Base-by-base conservation (phyloP, 805 yeast genomes). In the Kuraishia piskuri region DNA sequence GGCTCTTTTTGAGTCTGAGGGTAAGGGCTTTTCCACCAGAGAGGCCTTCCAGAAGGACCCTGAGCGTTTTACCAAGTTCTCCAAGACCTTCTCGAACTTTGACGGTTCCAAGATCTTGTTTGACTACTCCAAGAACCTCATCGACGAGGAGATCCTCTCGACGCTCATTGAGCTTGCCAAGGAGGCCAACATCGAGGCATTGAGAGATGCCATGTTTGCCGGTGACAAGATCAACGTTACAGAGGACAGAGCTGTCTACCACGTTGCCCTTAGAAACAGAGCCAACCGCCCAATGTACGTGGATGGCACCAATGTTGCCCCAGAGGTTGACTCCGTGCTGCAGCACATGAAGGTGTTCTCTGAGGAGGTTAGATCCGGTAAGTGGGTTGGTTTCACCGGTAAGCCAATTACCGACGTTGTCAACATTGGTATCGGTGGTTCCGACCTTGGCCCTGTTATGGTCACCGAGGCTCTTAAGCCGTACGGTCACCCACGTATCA, bases 381-480 rank as follows among this genome's bases (percentile, higher is more conserved):
- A 75, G 60, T 92, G 98, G 97, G 90, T 82, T 64, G 99, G 99
- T 69, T 92, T 88, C 81, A 85, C 97, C 61, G 98, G 98, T 62
- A 90, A 90, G 80, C 74, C 77, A 63, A 92, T 94, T 74, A 88
- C 94, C 63, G 96, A 90, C 66, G 84, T 94, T 54, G 98, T 94
- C 66, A 94, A 94, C 80, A 89, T 94, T 64, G 99, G 99, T 73
- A 94, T 94, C 68, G 99, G 99, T 69, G 99, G 99, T 63, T 90
- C 97, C 25, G 99, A 94, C 73, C 80, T 94, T 64, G 99, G 99
- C 64, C 99, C 99, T 49, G 98, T 94, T 53, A 94, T 94, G 99
- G 98, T 94, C 63, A 90, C 97, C 57, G 98, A 94, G 77, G 97
- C 99, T 46, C 80, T 94, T 68, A 94, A 92, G 78, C 86, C 88